Evolutionary conservation across 805 yeast species (phyloP).

Genomic region (Yamadazyma phyllophila): DNA sequence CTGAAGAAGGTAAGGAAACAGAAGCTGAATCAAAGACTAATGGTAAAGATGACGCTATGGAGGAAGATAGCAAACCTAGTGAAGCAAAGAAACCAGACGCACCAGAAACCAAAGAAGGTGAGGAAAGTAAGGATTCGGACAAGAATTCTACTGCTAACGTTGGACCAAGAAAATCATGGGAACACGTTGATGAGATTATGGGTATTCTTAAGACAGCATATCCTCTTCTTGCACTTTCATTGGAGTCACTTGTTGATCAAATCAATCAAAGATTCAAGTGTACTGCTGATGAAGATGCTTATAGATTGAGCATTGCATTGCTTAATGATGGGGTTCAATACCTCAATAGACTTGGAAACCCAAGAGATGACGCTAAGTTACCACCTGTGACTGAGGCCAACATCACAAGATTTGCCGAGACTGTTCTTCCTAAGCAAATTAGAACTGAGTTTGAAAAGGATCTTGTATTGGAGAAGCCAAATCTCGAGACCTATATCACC

Average conservation of each 20-base stretch:
- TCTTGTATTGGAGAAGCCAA: slow-evolving; percentile 82
- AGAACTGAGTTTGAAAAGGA: slow-evolving; percentile 90
- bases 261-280: slow-evolving; percentile 91
- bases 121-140: not conserved
- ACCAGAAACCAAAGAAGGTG: slow-evolving; percentile 4
- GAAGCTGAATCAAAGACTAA: slow-evolving; percentile 1
- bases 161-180: slow-evolving; percentile 75
- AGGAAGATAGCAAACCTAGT: slow-evolving; percentile 1
- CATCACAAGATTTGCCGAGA: slow-evolving; percentile 85
- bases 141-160: slow-evolving; percentile 5
- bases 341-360: slow-evolving; percentile 79
- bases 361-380: slow-evolving; percentile 81
- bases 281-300: slow-evolving; percentile 93
- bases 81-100: not conserved
- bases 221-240: slow-evolving; percentile 85
- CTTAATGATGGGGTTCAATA: slow-evolving; percentile 92
- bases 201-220: slow-evolving; percentile 95
- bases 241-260: slow-evolving; percentile 95
- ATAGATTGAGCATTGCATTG: slow-evolving; percentile 86
- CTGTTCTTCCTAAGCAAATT: slow-evolving; percentile 84
- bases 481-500: slow-evolving; percentile 79
- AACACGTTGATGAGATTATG: slow-evolving; percentile 87
- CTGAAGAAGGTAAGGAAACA: slow-evolving; percentile 4
- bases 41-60: slow-evolving; percentile 7
- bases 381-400: slow-evolving; percentile 92